Base-by-base conservation (phyloP, 2,329 filamentous ascomycete species). In the Coniochaeta ligniaria region DNA sequence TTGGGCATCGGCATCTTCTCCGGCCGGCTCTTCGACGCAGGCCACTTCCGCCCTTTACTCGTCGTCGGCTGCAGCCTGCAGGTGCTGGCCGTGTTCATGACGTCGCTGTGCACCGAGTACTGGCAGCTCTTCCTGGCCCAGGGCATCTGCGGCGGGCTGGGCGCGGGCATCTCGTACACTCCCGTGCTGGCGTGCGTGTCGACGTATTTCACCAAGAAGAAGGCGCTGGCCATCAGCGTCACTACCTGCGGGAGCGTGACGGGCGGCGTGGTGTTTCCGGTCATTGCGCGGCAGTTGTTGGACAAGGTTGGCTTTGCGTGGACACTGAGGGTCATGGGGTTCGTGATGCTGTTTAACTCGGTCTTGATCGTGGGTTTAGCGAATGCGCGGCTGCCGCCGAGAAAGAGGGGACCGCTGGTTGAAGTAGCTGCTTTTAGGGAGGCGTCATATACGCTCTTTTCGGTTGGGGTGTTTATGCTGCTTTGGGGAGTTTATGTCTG, bases 261-360 rank as follows among this genome's bases (percentile, higher is more conserved):
- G 0, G 86, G 86, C 2, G 85, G 85, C 1, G 72, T 88, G 7
- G 74, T 89, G 8, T 88, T 86, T 66, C 85, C 86, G 0, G 78
- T 81, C 1, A 75, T 82, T 2, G 75, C 82, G 9, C 75, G 79
- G 68, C 79, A 83, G 59, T 72, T 88, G 6, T 74, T 87, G 6
- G 84, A 84, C 0, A 74, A 73, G 26, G 72, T 88, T 17, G 87
- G 86, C 1, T 89, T 88, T 67, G 76, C 78, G 1, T 88, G 85
- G 84, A 84, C 87, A 0, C 78, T 86, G 36, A 77, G 86, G 1
- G 78, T 80, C 2, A 73, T 85, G 35, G 84, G 80, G 0, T 83
- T 89, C 61, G 77, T 88, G n/a, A 38, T 56, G 54, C 54, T 56
- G 31, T 52, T 56, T 17, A 56, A 36, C n/a, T 35, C 54, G 31